Conservation (phyloP, 345 rosid genomes). For the Lenwebbia sp. region DNA sequence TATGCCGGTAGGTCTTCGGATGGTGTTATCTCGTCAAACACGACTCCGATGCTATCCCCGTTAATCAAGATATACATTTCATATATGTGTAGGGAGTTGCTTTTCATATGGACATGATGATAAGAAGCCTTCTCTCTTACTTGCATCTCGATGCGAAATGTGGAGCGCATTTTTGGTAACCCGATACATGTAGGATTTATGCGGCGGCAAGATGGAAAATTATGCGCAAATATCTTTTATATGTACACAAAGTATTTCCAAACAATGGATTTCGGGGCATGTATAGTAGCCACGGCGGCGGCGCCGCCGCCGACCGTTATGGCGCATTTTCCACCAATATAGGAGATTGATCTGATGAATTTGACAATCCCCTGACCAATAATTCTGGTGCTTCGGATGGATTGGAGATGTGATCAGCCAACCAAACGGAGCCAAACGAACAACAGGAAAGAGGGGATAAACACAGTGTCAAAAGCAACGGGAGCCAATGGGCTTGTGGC, state of each 20-base stretch:
- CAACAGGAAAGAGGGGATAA: background rate
- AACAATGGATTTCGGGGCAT: background rate
- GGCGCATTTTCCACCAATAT: background rate
- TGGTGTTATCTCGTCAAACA: background rate
- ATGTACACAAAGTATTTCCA: background rate
- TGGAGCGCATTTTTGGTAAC: background rate
- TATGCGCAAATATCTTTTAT: background rate
- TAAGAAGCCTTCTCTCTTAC: background rate
- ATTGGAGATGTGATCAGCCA: background rate
- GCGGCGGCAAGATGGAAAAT: background rate
- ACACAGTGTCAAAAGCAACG: background rate
- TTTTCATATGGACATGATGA: background rate
- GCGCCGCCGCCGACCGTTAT: background rate
- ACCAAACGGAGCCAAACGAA: background rate
- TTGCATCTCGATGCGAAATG: background rate
- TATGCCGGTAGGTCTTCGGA: background rate
- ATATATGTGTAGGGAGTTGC: background rate
- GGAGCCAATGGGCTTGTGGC: background rate
- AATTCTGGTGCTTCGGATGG: background rate
- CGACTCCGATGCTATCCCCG: background rate
- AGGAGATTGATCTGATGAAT: background rate
- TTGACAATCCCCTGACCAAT: background rate
- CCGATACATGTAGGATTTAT: no score
- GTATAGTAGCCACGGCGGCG: background rate
- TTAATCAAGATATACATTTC: background rate